Evolutionary conservation across 1,139 yeast species (phyloP), one percentile per base, ranked within the genome.

Genomic region (Yamadazyma pseudoaaseri): DNA sequence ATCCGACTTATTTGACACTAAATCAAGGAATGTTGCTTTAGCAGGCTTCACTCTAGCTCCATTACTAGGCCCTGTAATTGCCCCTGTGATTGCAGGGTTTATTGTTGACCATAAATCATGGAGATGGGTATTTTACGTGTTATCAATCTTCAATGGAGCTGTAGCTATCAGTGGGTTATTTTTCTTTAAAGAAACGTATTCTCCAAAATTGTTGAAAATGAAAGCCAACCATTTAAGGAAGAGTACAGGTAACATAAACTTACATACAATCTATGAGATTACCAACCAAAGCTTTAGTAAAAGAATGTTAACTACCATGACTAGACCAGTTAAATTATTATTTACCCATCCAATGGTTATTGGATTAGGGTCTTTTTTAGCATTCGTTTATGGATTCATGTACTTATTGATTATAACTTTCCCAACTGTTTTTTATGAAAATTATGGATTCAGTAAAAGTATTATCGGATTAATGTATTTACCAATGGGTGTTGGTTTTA

Each of bases 51-150:
- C 69, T 4, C 53, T 69, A 35, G 70, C 69, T n/a, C 67, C 67
- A 1, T 51, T 67, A 24, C 56, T 81, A 33, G 90, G 89, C 0
- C 84, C 86, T 1, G 77, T 76, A 1, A 55, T 79, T 33, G 83
- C 82, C 0, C 83, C 84, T 0, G 62, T 79, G 5, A 62, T 76
- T 17, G 65, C 80, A 1, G 83, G 84, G 1, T 79, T 69, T 47
- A 67, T 77, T 17, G 77, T 74, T 5, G 65, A 76, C 44, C 46
- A 66, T 20, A 52, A 57, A 27, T 47, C 56, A 20, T 69, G 74
- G 74, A 54, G 73, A 43, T 69, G 74, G 74, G 67, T 63, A 1
- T 63, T 68, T 29, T 64, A 65, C 38, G 64, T 68, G 4, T 57
- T 69, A 39, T 54, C 68, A 23, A 65, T 67, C 10, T 66, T 67